Evolutionary conservation across 345 rosid genomes (phyloP).

Genomic region (Litchi chinensis): DNA sequence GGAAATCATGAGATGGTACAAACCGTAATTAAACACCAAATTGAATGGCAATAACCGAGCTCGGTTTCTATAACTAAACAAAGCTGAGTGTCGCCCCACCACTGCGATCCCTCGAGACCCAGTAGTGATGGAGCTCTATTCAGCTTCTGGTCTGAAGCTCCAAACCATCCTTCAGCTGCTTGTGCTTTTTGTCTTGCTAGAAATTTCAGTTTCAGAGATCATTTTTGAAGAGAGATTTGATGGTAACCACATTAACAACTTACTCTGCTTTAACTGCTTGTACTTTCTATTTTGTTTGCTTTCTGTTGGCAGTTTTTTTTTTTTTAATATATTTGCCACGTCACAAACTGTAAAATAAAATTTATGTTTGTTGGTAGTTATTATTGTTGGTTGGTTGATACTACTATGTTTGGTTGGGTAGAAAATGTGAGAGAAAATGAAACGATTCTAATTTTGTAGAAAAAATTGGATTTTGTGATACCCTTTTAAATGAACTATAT

Average conservation of each 20-base stretch:
- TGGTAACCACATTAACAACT: conserved; percentile 17
- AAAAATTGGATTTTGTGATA: no score
- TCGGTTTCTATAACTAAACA: conserved; percentile 1
- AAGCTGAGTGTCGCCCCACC: background rate
- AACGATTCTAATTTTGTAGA: background rate
- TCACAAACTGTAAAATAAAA: background rate
- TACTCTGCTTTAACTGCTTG: background rate
- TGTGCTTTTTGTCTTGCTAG: conserved; percentile 1
- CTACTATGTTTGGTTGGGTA: background rate
- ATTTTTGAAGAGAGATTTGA: conserved; percentile 46
- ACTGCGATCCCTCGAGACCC: background rate
- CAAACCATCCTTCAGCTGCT: background rate
- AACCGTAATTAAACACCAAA: background rate
- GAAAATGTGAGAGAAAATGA: background rate
- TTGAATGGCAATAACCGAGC: background rate
- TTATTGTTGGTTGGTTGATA: background rate
- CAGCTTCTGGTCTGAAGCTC: background rate
- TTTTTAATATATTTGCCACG: background rate
- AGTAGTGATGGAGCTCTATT: background rate
- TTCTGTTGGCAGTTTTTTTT: no score
- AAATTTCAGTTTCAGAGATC: conserved; percentile 27
- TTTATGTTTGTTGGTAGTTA: background rate
- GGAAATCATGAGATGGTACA: background rate
- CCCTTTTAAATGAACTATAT: no score
- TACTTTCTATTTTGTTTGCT: background rate